phyloP scores from a whole-genome alignment of 768 basidiomycete species.

The Tubosaeta sp. region DNA sequence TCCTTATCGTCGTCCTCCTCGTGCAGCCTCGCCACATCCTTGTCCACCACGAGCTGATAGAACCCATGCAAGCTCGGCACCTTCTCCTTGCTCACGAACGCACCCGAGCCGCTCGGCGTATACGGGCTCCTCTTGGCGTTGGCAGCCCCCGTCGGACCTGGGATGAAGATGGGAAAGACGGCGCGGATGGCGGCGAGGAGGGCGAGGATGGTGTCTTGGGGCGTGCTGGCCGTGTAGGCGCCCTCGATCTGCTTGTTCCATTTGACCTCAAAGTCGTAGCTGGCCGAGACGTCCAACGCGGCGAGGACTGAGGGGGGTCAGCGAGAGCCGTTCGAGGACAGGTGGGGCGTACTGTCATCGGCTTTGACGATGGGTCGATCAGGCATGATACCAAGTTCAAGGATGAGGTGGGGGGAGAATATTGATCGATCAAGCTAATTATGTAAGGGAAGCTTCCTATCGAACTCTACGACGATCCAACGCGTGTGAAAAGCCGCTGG shows the following conservation, averaged over 20 bases:
- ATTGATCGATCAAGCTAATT: no score
- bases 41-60: neutral
- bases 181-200: neutral
- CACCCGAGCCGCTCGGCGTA: neutral
- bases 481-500: no score
- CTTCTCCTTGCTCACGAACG: neutral
- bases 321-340: neutral
- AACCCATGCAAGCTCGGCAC: neutral
- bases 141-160: neutral
- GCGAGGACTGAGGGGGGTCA: neutral
- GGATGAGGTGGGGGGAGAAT: no score
- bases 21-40: neutral
- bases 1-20: neutral
- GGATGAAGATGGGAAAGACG: neutral
- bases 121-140: neutral
- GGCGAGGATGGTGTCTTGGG: neutral
- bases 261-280: neutral
- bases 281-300: neutral
- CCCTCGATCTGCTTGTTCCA: neutral
- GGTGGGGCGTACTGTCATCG: neutral
- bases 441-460: no score
- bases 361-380: neutral
- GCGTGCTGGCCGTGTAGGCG: neutral
- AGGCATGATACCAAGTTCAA: neutral
- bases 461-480: no score